These are phyloP conservation scores for Leucogyrophana mollusca DNA, from an alignment of 768 basidiomycete genomes.

Conservation along the genomic window DNA sequence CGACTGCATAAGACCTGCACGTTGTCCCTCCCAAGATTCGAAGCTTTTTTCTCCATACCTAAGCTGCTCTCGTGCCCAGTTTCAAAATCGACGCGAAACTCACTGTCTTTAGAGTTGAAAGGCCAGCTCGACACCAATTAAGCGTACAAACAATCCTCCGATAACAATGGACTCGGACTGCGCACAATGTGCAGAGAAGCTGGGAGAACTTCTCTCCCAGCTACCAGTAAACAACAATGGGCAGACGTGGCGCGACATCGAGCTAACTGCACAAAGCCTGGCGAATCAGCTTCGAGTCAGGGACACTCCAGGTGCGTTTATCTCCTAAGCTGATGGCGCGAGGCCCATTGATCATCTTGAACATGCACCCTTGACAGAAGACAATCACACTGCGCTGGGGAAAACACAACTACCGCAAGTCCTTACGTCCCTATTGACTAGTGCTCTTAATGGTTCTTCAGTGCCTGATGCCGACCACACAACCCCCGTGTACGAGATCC, in stretches of 20 bases:
- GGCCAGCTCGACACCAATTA: not conserved
- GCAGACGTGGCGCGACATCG: slow-evolving; percentile 50
- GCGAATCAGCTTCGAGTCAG: slow-evolving; percentile 63
- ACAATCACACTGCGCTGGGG: slow-evolving; percentile 71
- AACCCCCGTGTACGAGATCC: slow-evolving; percentile 59
- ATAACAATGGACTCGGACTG: slow-evolving; percentile 14
- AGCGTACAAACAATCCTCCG: slow-evolving; percentile 17
- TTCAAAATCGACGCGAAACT: too few species aligned
- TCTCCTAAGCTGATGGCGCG: not conserved
- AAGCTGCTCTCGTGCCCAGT: too few species aligned
- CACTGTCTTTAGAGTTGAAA: too few species aligned
- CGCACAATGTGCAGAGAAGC: slow-evolving; percentile 27
- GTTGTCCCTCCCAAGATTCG: too few species aligned
- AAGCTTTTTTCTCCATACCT: too few species aligned
- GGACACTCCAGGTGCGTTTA: slow-evolving; percentile 46
- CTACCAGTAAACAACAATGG: slow-evolving; percentile 29
- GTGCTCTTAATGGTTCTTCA: slow-evolving; percentile 49
- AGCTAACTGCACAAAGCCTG: slow-evolving; percentile 50
- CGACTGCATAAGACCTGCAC: too few species aligned
- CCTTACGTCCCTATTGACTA: slow-evolving; percentile 57
- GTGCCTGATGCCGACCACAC: slow-evolving; percentile 46
- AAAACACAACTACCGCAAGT: slow-evolving; percentile 62
- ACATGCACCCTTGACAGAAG: slow-evolving; percentile 46
- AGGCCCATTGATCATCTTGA: slow-evolving; percentile 12
- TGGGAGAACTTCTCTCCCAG: slow-evolving; percentile 32